These are phyloP conservation scores for Mucor saturninus DNA, from an alignment of 371 early-diverging fungal genomes.

Conservation along the genomic window DNA sequence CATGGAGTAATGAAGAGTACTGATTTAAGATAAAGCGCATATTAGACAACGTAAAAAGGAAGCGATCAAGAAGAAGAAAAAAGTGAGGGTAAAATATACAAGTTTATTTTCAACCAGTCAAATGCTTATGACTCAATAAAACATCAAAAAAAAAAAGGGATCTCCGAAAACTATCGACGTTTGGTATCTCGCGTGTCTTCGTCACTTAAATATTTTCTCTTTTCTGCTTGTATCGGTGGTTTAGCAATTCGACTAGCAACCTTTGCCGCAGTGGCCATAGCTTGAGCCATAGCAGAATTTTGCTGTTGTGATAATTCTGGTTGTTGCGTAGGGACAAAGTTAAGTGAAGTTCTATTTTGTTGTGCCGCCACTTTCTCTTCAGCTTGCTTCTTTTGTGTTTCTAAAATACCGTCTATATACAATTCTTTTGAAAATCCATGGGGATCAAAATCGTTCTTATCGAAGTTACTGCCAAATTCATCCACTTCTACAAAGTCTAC, in stretches of 20 bases:
- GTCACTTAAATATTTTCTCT: constrained; percentile 26
- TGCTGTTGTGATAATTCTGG: constrained; percentile 23
- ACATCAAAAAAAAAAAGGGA: not conserved
- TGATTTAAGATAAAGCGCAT: constrained; percentile 7
- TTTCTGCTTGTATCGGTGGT: constrained; percentile 22
- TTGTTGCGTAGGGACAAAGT: constrained; percentile 28
- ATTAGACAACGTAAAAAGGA: not conserved
- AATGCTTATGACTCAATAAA: constrained; percentile 16
- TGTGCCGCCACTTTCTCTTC: constrained; percentile 47
- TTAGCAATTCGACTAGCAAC: constrained; percentile 44
- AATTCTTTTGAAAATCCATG: constrained; percentile 49
- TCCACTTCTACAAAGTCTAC: constrained; percentile 77
- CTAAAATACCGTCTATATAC: constrained; percentile 60
- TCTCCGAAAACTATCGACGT: constrained; percentile 11
- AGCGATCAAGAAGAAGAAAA: not conserved
- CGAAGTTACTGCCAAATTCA: constrained; percentile 73
- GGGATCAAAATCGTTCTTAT: constrained; percentile 62
- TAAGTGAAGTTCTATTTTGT: constrained; percentile 34
- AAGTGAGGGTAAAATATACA: not conserved
- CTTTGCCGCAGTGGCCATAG: constrained; percentile 49
- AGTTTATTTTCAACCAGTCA: constrained; percentile 7
- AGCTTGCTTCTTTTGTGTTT: constrained; percentile 43
- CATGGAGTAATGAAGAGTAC: not conserved
- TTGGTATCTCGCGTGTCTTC: constrained; percentile 9
- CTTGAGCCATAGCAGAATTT: constrained; percentile 41